A percentile compares a stretch with the other conserved stretches of the same genome.
Conservation (phyloP, 2,329 filamentous ascomycete genomes). For the Penicillium sp. region DNA sequence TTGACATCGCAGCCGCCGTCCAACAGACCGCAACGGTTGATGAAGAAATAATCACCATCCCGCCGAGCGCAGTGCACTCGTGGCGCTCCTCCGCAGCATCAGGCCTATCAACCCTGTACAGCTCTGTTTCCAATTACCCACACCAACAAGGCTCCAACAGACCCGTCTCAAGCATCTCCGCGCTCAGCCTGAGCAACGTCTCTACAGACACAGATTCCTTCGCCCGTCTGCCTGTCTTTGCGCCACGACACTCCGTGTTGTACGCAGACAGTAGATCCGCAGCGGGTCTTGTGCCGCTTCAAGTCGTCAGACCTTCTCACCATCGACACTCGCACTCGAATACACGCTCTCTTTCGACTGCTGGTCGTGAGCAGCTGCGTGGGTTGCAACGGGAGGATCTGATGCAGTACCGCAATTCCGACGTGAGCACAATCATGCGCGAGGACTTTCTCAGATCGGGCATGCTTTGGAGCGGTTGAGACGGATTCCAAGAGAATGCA, state of each 20-base stretch:
- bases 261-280: constrained; percentile 10
- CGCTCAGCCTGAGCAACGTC: constrained; percentile 25
- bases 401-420: constrained; percentile 35
- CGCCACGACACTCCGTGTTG: constrained; percentile 21
- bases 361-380: constrained; percentile 28
- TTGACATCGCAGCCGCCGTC: constrained; percentile 24
- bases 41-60: constrained; percentile 36
- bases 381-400: constrained; percentile 33
- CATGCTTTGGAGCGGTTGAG: constrained; percentile 13
- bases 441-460: constrained; percentile 32
- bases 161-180: constrained; percentile 25
- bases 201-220: constrained; percentile 30
- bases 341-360: constrained; percentile 23
- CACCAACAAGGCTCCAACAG: constrained; percentile 14
- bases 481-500: neutral
- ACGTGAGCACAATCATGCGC: constrained; percentile 32
- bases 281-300: constrained; percentile 11
- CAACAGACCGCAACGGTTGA: constrained; percentile 25
- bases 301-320: constrained; percentile 12
- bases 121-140: constrained; percentile 18
- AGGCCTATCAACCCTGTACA: constrained; percentile 29
- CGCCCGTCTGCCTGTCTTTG: constrained; percentile 32
- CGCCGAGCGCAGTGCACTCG: constrained; percentile 30
- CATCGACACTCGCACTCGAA: constrained; percentile 15
- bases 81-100: constrained; percentile 34